These are phyloP conservation scores for Colletotrichum phormii DNA, from an alignment of 2,329 filamentous ascomycete genomes.

Conservation along the genomic window DNA sequence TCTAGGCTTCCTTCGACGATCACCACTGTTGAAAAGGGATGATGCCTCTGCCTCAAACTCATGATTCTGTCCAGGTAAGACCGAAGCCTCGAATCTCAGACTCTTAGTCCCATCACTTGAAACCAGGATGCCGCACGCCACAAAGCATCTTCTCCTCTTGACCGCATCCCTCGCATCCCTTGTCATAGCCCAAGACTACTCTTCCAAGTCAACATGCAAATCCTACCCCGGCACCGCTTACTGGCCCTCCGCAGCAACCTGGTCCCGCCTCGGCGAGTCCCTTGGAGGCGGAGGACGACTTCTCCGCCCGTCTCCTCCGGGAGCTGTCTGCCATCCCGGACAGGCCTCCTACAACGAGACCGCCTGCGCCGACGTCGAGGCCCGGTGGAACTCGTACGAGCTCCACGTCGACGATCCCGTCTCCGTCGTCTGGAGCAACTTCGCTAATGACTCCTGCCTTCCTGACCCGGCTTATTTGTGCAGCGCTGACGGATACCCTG, in stretches of 20 bases:
- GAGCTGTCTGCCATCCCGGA: conserved; percentile 56
- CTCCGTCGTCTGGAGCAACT: conserved; percentile 54
- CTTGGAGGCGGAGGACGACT: conserved; percentile 51
- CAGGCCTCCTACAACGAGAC: conserved; percentile 45
- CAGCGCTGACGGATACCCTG: conserved; percentile 46
- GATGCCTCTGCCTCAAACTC: neutral
- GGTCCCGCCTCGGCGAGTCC: conserved; percentile 59
- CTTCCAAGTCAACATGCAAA: conserved; percentile 52
- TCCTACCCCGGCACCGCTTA: conserved; percentile 55
- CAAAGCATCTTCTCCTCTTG: too few species aligned
- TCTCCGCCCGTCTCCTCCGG: conserved; percentile 55
- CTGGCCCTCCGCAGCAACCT: conserved; percentile 61
- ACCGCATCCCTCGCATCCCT: neutral
- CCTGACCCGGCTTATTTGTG: conserved; percentile 52
- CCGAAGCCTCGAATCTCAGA: neutral
- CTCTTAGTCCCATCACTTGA: neutral
- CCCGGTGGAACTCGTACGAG: conserved; percentile 35
- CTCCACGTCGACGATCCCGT: conserved; percentile 51
- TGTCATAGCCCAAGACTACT: neutral
- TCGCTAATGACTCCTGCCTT: conserved; percentile 63
- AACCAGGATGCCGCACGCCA: neutral
- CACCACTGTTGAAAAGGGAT: neutral
- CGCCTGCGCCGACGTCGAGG: conserved; percentile 44
- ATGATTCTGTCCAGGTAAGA: neutral
- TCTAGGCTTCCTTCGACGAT: neutral